Percentiles rank a stretch among this genome's conserved stretches.
phyloP scores from a whole-genome alignment of 371 early-diverging fungal genomes.

The Mortierella sp. region DNA sequence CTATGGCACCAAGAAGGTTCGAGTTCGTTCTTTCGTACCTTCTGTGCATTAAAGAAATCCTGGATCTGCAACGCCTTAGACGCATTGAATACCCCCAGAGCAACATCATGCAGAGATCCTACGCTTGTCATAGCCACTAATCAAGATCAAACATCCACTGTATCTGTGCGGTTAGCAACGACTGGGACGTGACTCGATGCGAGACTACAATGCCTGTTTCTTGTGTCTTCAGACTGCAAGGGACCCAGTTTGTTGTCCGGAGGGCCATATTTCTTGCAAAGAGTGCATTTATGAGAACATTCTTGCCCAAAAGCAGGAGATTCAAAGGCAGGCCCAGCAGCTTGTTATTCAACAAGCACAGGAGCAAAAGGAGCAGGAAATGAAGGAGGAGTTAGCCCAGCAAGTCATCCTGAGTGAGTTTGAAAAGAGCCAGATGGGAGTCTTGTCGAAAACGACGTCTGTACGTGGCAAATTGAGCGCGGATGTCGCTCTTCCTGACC shows the following conservation, averaged over 20 bases:
- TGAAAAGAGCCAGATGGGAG: constrained; percentile 74
- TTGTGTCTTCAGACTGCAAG: constrained; percentile 90
- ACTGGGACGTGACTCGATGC: constrained; percentile 88
- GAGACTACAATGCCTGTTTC: constrained; percentile 90
- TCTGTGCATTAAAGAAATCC: not conserved
- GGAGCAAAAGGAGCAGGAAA: constrained; percentile 60
- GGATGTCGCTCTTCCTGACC: not conserved
- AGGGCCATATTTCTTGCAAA: constrained; percentile 88
- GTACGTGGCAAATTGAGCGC: constrained; percentile 15
- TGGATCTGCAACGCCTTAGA: no score
- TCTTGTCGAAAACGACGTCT: constrained; percentile 56
- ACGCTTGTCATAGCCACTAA: no score
- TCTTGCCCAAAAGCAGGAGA: constrained; percentile 86
- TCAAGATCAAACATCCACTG: not conserved
- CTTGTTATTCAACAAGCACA: constrained; percentile 43
- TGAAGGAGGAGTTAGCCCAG: constrained; percentile 42
- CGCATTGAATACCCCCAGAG: no score
- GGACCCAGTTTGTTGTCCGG: constrained; percentile 81
- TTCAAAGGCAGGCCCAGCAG: constrained; percentile 66
- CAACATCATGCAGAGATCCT: no score
- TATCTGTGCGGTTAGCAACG: constrained; percentile 67
- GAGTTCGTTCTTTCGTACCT: not conserved
- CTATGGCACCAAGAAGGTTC: constrained; percentile 92
- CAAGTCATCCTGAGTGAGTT: constrained; percentile 68
- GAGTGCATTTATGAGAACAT: constrained; percentile 93